Evolutionary conservation across 2,329 filamentous ascomycete species (phyloP).

Genomic region (Fusarium paranaense): DNA sequence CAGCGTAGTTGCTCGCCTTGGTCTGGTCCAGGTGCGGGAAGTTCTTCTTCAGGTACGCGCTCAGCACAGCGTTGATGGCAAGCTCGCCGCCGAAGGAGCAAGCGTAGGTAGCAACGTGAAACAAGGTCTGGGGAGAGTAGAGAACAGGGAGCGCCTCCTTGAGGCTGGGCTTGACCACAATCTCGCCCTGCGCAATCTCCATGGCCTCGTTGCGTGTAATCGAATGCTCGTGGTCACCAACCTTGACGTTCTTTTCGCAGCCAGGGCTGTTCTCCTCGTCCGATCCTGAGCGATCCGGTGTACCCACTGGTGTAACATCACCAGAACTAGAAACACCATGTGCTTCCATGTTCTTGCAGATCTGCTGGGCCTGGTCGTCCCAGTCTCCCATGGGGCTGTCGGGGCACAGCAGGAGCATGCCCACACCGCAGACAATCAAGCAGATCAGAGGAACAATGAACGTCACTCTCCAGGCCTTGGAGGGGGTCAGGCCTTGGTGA

Average conservation of each 20-base stretch:
- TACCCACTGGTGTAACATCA: conserved; percentile 64
- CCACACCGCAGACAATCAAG: conserved; percentile 73
- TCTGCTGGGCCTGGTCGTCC: conserved; percentile 75
- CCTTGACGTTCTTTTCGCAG: conserved; percentile 50
- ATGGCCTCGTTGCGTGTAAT: conserved; percentile 64
- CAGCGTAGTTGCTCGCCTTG: conserved; percentile 69
- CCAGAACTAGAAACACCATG: conserved; percentile 55
- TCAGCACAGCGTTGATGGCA: conserved; percentile 70
- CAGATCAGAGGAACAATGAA: conserved; percentile 88
- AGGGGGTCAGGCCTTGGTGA: conserved; percentile 68
- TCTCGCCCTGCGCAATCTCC: conserved; percentile 64
- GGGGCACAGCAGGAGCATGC: conserved; percentile 78
- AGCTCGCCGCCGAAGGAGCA: conserved; percentile 74
- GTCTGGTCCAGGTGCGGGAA: conserved; percentile 70
- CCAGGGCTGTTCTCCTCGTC: conserved; percentile 51
- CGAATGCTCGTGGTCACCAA: conserved; percentile 58
- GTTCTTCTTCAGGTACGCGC: conserved; percentile 69
- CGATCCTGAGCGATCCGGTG: conserved; percentile 50
- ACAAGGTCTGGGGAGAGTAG: conserved; percentile 66
- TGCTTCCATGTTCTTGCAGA: conserved; percentile 63
- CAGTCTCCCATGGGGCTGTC: conserved; percentile 88
- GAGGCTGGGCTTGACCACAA: conserved; percentile 67
- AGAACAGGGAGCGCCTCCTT: conserved; percentile 59
- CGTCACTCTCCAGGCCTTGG: conserved; percentile 84
- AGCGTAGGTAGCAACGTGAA: conserved; percentile 68